Base-by-base conservation (phyloP, 768 basidiomycete genomes). In the Podaxis pistillaris region DNA sequence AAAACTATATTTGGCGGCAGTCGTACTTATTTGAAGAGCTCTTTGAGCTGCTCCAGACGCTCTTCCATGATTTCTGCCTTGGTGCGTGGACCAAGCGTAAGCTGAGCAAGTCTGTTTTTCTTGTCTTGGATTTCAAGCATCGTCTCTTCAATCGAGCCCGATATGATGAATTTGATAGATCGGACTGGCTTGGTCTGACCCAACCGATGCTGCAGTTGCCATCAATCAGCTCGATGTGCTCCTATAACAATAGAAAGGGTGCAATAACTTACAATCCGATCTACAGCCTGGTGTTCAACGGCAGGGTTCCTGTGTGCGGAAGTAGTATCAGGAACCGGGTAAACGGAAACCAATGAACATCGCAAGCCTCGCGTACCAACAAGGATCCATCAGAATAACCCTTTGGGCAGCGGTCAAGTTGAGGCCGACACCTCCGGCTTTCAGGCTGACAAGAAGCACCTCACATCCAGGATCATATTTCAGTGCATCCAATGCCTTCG, bases 241-340 rank as follows among this genome's bases (percentile, higher is more conserved):
- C 33, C n/a, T 30, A 53, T 22, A 13, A 58, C 3, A 38, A 47
- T 46, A 49, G 33, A 9, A 9, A 1, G 2, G 57, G 22, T 7
- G 37, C 13, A 9, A 13, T 8, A n/a, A 81, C 91, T 74, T 68
- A 97, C 94, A 66, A 97, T 96, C 56, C 96, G 92, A 76, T 99
- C 97, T 30, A 98, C 93, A 19, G 96, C 96, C 75, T 98, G 96
- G 70, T 97, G 95, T 77, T 98, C 95, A 4, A 96, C 95, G 19
- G 94, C 94, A 15, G 95, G 95, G 69, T 97, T 97, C 94, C 93
- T 94, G 67, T 5, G 49, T 44, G 57, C 26, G 12, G 30, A 24
- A 58, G 50, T 8, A 51, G 6, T 51, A 30, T 17, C 53, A 68
- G 40, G 64, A 65, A 26, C 52, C 28, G 24, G 49, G 44, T 46